phyloP scores from a whole-genome alignment of 495 filamentous ascomycete species.

The Penicillium maclennaniae region DNA sequence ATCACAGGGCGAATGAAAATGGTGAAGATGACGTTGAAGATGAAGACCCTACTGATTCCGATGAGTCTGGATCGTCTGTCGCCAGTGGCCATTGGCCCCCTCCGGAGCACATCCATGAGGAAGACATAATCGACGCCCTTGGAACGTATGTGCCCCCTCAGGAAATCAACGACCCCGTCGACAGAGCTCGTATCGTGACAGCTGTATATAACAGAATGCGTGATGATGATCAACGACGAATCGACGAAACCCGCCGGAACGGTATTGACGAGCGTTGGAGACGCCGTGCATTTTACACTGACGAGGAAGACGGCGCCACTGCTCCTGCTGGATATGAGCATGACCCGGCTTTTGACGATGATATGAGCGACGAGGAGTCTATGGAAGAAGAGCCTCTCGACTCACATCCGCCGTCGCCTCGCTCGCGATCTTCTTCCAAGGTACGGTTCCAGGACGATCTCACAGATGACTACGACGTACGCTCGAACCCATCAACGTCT shows the following conservation, averaged over 20 bases:
- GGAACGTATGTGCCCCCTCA: conserved; percentile 33
- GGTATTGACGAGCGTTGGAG: conserved; percentile 70
- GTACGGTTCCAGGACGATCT: conserved; percentile 77
- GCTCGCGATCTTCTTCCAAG: conserved; percentile 81
- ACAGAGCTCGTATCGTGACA: conserved; percentile 40
- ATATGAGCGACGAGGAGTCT: conserved; percentile 28
- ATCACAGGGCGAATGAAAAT: conserved; percentile 17
- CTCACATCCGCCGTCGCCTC: conserved; percentile 52
- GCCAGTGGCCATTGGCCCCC: conserved; percentile 37
- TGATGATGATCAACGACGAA: conserved; percentile 37
- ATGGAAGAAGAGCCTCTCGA: conserved; percentile 38
- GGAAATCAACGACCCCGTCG: conserved; percentile 39
- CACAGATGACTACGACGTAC: conserved; percentile 61
- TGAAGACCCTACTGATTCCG: conserved; percentile 27
- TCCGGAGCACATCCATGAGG: conserved; percentile 35
- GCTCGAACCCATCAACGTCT: conserved; percentile 76
- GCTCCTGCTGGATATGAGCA: conserved; percentile 62
- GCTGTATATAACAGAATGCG: conserved; percentile 39
- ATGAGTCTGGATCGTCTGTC: conserved; percentile 30
- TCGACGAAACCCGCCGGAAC: conserved; percentile 40
- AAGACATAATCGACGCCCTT: conserved; percentile 41
- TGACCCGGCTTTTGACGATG: conserved; percentile 54
- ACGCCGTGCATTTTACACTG: conserved; percentile 70
- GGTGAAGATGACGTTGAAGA: conserved; percentile 28
- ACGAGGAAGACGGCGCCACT: conserved; percentile 69